phyloP scores from a whole-genome alignment of 768 basidiomycete species.

The Auricularia sp. region DNA sequence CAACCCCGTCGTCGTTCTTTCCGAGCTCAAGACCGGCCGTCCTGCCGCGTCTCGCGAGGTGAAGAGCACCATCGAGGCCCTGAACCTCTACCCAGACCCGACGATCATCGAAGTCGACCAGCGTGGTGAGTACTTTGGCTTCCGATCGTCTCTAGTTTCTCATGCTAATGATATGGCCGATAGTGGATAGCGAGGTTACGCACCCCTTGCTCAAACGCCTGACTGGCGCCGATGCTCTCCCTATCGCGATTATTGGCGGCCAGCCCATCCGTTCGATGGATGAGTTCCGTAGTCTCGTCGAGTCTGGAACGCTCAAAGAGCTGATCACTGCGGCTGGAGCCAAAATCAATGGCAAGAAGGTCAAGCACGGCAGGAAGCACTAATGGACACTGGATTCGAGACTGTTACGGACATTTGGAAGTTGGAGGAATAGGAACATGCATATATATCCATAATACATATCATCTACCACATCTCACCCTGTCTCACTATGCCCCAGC shows the following conservation, averaged over 20 bases:
- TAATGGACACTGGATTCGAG: too few species aligned
- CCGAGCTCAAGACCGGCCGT: conserved; percentile 58
- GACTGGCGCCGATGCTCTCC: conserved; percentile 43
- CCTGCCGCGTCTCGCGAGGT: conserved; percentile 59
- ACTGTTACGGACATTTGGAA: too few species aligned
- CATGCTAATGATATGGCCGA: background rate
- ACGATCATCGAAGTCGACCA: conserved; percentile 64
- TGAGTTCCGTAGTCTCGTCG: too few species aligned
- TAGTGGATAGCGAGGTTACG: conserved; percentile 56
- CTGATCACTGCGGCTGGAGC: too few species aligned
- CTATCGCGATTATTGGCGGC: conserved; percentile 53
- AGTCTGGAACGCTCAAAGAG: too few species aligned
- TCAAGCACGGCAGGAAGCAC: too few species aligned
- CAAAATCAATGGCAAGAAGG: too few species aligned
- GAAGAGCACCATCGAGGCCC: conserved; percentile 43
- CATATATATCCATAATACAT: too few species aligned
- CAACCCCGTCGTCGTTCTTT: conserved; percentile 67
- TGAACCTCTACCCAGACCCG: conserved; percentile 53
- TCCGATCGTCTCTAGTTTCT: background rate
- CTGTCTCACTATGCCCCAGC: too few species aligned
- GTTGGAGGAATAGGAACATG: too few species aligned
- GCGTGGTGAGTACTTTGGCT: conserved; percentile 30
- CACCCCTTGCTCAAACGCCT: conserved; percentile 52
- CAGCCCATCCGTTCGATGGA: too few species aligned
- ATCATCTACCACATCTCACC: too few species aligned